Evolutionary conservation across 176 grass and related monocot species (phyloP).

Genomic region (Aechmea fasciata): DNA sequence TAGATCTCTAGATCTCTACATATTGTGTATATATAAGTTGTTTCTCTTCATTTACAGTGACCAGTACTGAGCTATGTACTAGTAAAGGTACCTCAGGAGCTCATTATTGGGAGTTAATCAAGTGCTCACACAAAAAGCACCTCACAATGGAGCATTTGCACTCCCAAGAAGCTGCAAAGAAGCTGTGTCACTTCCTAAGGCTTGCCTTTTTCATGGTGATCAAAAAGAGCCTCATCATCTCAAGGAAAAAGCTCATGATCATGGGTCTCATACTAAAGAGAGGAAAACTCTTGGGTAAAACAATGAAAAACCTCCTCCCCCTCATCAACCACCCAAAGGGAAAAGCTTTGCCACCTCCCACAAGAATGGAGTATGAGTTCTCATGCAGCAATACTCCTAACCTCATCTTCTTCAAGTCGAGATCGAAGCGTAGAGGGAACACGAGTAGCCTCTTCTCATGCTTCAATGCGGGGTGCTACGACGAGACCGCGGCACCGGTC

Average conservation of each 20-base stretch:
- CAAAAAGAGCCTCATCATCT: slow-evolving; percentile 6
- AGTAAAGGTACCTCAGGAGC: too few species aligned
- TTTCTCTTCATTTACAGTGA: neutral
- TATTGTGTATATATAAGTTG: neutral
- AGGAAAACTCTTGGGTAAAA: slow-evolving; percentile 32
- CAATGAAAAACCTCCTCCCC: slow-evolving; percentile 27
- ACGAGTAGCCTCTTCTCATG: slow-evolving; percentile 13
- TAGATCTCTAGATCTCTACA: neutral
- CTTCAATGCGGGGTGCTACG: slow-evolving; percentile 1
- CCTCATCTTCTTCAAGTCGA: slow-evolving; percentile 27
- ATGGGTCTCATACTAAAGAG: slow-evolving; percentile 26
- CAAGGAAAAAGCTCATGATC: slow-evolving; percentile 13
- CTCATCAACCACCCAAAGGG: slow-evolving; percentile 9
- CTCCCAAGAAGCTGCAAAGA: neutral
- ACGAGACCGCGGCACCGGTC: neutral
- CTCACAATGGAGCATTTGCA: neutral
- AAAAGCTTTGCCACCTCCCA: slow-evolving; percentile 5
- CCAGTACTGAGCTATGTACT: too few species aligned
- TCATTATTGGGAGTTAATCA: too few species aligned
- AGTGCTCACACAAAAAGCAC: too few species aligned
- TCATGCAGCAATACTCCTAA: slow-evolving; percentile 62
- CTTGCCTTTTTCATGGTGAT: neutral
- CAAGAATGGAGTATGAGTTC: slow-evolving; percentile 51
- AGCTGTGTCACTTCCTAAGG: neutral
- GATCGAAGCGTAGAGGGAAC: neutral